Base-by-base conservation (phyloP, 2,329 filamentous ascomycete species). In the Fusarium decemcellulare region DNA sequence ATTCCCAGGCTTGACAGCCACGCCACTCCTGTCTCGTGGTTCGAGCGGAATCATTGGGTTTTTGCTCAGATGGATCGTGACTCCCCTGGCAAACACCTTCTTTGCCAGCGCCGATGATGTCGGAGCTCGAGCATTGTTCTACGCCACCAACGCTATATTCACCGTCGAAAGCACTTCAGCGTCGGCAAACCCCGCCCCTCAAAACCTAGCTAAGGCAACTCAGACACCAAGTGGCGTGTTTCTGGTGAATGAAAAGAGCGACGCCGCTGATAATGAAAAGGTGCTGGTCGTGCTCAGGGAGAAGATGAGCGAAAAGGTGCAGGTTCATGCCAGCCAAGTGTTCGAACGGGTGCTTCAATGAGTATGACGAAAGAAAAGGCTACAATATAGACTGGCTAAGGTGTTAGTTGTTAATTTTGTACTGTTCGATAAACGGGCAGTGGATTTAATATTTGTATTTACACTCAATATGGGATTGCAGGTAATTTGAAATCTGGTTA, bases 1-100 rank as follows among this genome's bases (percentile, higher is more conserved):
- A 1, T 79, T 72, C 10, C 79, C 79, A 0, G 79, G 78, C 2
- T 44, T 76, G 0, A 77, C 80, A 1, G 42, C 64, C 2, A 76
- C 74, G 2, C 61, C 70, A 0, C 18, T 62, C 0, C 54, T 76
- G 3, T 69, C 67, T n/a, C 69, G 72, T 1, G 74, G 69, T 2
- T 23, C 23, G 5, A 73, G 70, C 4, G 74, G 74, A 0, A 60
- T 74, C 1, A 40, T 59, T 0, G 61, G 64, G 0, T 60, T 72
- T 8, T 11, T 74, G 0, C 43, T 74, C 0, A 68, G 60, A 2
- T 69, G 68, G 57, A 47, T 74, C 39, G 48, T 74, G 2, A 61
- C 60, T 0, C 72, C 72, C 0, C 0, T 74, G 0, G 15, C 68
- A 1, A 68, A 68, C 0, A 2, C 68, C 0, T 46, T 74, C 0